Conservation (phyloP, 169 alveolate genomes). For the Plasmodium berghei region DNA sequence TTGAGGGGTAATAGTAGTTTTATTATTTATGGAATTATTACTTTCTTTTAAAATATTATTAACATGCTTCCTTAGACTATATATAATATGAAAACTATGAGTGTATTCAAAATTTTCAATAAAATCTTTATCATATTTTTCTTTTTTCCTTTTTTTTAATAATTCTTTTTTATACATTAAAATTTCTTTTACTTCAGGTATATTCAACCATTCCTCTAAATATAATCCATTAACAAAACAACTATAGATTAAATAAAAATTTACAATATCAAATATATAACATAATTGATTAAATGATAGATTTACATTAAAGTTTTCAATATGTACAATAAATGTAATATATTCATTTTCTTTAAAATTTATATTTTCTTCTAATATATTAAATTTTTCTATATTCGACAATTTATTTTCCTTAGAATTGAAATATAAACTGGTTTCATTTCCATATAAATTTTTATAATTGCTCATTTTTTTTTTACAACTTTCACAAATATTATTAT, state of each 20-base stretch:
- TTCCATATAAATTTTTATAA: slow-evolving; percentile 1
- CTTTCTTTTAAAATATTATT: slow-evolving; percentile 1
- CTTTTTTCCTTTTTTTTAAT: slow-evolving; percentile 49
- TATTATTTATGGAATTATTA: not conserved
- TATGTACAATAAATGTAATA: slow-evolving; percentile 26
- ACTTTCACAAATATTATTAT: not conserved
- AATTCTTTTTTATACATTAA: slow-evolving; percentile 46
- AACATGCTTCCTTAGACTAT: slow-evolving; percentile 29
- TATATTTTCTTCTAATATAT: slow-evolving; percentile 47
- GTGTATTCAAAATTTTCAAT: slow-evolving; percentile 59
- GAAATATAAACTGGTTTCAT: no score
- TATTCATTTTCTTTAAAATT: slow-evolving; percentile 69
- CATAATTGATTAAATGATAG: slow-evolving; percentile 26
- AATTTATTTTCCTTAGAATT: not conserved
- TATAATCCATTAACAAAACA: slow-evolving; percentile 40
- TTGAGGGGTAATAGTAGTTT: not conserved
- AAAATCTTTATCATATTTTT: slow-evolving; percentile 56
- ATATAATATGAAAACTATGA: slow-evolving; percentile 60
- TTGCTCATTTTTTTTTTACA: not conserved
- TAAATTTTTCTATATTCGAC: slow-evolving; percentile 14
- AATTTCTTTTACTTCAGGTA: slow-evolving; percentile 44
- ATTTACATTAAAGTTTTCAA: slow-evolving; percentile 24
- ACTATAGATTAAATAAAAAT: slow-evolving; percentile 32
- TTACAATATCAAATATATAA: slow-evolving; percentile 23
- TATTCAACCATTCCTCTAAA: slow-evolving; percentile 52